A percentile compares a stretch with the other conserved stretches of the same genome.
These are phyloP conservation scores for Cornus suecica DNA, from an alignment of 148 eudicot species.

Conservation along the genomic window DNA sequence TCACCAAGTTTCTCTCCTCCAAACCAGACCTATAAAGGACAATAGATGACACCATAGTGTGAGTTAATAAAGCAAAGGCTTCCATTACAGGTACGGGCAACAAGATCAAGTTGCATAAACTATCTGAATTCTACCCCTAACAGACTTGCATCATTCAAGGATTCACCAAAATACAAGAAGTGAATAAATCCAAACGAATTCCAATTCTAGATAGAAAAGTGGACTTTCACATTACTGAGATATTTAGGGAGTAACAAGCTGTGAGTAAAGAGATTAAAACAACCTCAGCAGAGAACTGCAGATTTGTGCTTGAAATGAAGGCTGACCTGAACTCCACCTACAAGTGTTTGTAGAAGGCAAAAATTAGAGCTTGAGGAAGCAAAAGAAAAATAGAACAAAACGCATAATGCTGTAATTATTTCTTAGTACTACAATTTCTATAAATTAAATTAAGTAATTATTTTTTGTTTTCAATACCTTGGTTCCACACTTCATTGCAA, in stretches of 20 bases:
- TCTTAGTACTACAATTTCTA: not conserved
- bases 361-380: slow-evolving; percentile 35
- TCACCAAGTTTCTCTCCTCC: slow-evolving; percentile 60
- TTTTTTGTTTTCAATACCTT: slow-evolving; percentile 45
- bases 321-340: slow-evolving; percentile 75
- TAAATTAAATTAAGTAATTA: not conserved
- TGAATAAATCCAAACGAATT: not conserved
- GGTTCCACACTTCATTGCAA: slow-evolving; percentile 82
- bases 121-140: not conserved
- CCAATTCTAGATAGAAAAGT: not conserved
- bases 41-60: not conserved
- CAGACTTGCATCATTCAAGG: not conserved
- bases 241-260: not conserved
- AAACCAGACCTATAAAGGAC: slow-evolving; percentile 54
- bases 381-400: not conserved
- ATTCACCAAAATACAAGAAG: not conserved
- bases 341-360: slow-evolving; percentile 13
- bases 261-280: slow-evolving; percentile 10
- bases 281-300: slow-evolving; percentile 60
- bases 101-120: not conserved
- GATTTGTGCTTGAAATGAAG: slow-evolving; percentile 46
- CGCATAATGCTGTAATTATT: not conserved
- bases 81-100: not conserved
- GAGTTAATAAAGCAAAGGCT: not conserved
- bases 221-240: not conserved